Conservation (phyloP, 139 green algal species). For the Edaphochlamys debaryana region DNA sequence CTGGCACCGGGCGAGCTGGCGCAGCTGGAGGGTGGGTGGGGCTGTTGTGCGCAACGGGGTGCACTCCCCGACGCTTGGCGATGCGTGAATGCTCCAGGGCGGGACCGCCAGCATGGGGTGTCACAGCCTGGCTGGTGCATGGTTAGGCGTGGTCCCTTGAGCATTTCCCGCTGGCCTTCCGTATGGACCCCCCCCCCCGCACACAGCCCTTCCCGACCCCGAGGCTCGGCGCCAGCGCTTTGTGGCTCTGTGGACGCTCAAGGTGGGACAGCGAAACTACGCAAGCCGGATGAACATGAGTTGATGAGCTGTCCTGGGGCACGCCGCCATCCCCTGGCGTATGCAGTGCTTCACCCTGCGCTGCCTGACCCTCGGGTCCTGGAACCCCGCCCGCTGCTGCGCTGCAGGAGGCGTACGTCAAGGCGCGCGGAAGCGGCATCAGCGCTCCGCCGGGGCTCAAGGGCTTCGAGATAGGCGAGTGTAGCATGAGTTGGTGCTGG, state of each 20-base stretch:
- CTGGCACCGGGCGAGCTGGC: slow-evolving; percentile 61
- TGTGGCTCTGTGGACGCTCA: slow-evolving; percentile 80
- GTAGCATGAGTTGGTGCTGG: not conserved
- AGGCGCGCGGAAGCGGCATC: slow-evolving; percentile 80
- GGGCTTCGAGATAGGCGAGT: slow-evolving; percentile 67
- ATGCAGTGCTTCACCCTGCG: too few species aligned
- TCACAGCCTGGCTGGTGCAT: too few species aligned
- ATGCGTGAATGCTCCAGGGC: not conserved
- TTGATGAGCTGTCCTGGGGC: too few species aligned
- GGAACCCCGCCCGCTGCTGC: too few species aligned
- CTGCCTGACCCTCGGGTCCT: too few species aligned
- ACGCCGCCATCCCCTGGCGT: too few species aligned
- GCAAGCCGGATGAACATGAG: not conserved
- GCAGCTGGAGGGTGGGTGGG: slow-evolving; percentile 52
- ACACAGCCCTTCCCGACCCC: not conserved
- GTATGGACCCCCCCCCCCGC: not conserved
- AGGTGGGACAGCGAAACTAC: slow-evolving; percentile 27
- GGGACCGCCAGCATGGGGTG: not conserved
- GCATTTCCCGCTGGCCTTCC: too few species aligned
- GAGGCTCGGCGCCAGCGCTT: slow-evolving; percentile 49
- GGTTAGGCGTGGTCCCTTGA: too few species aligned
- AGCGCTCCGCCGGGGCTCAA: slow-evolving; percentile 66
- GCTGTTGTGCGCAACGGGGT: too few species aligned
- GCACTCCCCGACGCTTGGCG: too few species aligned
- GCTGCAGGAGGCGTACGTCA: slow-evolving; percentile 81